Evolutionary conservation across 2,329 filamentous ascomycete species (phyloP).

Genomic region (Malbranchea zuffiana): DNA sequence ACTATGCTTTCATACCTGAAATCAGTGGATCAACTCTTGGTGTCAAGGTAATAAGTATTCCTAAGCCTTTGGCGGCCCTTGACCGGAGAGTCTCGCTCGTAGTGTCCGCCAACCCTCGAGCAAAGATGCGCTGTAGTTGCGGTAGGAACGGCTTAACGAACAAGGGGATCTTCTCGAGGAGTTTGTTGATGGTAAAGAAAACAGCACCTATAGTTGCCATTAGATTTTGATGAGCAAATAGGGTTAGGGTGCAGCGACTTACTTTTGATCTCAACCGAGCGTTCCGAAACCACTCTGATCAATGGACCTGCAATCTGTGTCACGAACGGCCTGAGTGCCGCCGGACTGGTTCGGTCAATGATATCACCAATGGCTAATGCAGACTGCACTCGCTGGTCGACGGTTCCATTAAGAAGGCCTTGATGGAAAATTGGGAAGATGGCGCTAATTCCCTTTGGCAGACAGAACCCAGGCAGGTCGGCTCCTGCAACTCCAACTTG

Average conservation of each 20-base stretch:
- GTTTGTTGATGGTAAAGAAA: constrained; percentile 82
- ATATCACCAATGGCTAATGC: constrained; percentile 93
- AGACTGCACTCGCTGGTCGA: constrained; percentile 83
- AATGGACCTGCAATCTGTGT: constrained; percentile 95
- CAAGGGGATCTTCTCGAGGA: constrained; percentile 90
- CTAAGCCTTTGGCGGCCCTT: constrained; percentile 83
- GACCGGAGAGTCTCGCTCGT: constrained; percentile 79
- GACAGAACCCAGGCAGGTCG: constrained; percentile 71
- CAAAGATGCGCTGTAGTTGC: constrained; percentile 92
- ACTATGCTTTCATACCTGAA: constrained; percentile 32
- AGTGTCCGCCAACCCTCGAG: constrained; percentile 85
- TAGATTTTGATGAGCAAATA: constrained; percentile 13
- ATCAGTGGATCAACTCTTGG: constrained; percentile 93
- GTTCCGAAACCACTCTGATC: constrained; percentile 93
- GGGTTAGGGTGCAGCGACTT: constrained; percentile 14
- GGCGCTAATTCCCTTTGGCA: constrained; percentile 95
- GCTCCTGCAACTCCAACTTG: constrained; percentile 80
- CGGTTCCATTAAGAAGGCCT: constrained; percentile 89
- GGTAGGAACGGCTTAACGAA: constrained; percentile 95
- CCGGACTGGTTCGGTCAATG: constrained; percentile 79
- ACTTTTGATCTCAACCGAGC: constrained; percentile 85
- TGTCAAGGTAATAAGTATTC: constrained; percentile 89
- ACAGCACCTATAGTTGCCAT: constrained; percentile 57
- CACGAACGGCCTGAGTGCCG: constrained; percentile 84
- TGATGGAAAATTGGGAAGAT: constrained; percentile 95